These are phyloP conservation scores for Aspergillus quadricinctus DNA, from an alignment of 2,329 filamentous ascomycete species.

Conservation along the genomic window DNA sequence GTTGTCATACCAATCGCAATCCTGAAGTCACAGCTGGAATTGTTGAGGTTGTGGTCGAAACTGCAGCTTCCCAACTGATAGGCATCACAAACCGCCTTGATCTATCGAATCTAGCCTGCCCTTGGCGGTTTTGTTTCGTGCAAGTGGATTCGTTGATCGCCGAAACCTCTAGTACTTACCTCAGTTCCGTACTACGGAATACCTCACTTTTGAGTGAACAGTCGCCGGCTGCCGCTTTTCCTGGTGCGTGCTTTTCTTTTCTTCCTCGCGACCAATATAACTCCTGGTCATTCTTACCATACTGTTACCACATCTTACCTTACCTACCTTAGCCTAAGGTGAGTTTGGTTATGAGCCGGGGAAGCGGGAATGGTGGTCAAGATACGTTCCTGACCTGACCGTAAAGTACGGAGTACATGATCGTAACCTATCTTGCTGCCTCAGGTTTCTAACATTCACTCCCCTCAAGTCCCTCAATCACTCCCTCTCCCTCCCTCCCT, in stretches of 20 bases:
- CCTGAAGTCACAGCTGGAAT: background rate
- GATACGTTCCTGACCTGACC: background rate
- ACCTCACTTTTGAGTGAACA: background rate
- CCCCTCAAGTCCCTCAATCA: background rate
- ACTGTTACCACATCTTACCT: background rate
- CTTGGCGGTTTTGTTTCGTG: background rate
- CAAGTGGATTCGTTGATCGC: background rate
- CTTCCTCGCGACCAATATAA: background rate
- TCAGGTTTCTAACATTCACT: background rate
- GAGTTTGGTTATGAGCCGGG: background rate
- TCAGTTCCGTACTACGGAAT: background rate
- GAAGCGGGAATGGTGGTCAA: background rate
- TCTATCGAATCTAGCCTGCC: background rate
- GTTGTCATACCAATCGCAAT: background rate
- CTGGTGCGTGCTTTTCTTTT: background rate
- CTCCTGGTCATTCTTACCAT: background rate
- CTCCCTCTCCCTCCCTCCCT: conserved; percentile 1
- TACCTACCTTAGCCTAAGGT: background rate
- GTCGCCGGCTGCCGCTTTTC: background rate
- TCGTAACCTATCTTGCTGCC: background rate
- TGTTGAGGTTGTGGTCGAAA: background rate
- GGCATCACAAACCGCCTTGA: background rate
- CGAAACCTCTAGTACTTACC: background rate
- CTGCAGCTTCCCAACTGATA: background rate
- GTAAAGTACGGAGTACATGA: background rate